Percentiles rank a stretch among this genome's conserved stretches.
Evolutionary conservation across 345 rosid genomes (phyloP).

Genomic region (Erysimum cheiranthoides): DNA sequence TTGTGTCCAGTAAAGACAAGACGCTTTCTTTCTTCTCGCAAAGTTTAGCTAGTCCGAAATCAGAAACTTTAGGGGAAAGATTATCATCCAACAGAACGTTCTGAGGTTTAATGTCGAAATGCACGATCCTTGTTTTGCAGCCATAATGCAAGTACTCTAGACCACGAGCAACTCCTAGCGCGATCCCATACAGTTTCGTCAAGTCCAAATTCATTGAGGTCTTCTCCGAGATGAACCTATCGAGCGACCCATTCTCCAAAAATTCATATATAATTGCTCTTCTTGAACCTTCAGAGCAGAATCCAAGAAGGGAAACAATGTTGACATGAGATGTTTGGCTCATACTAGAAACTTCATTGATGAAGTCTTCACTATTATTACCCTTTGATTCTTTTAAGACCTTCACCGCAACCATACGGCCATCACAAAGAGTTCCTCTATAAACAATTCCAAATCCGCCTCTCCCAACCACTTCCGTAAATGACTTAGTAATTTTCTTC

Average conservation of each 20-base stretch:
- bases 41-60: no score
- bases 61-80: no score
- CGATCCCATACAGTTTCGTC: neutral
- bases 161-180: neutral
- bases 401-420: neutral
- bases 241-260: neutral
- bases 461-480: no score
- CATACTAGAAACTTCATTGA: neutral
- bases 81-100: no score
- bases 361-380: neutral
- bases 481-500: no score
- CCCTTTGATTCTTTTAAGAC: conserved; percentile 3
- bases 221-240: neutral
- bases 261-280: neutral
- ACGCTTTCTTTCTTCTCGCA: neutral
- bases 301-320: neutral
- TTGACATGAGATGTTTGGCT: neutral
- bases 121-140: neutral
- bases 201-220: neutral
- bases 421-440: no score
- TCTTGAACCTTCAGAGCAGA: neutral
- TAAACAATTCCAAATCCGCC: no score
- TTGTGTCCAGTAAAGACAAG: neutral
- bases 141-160: neutral
- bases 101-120: no score